Evolutionary conservation across 2,329 filamentous ascomycete genomes (phyloP).

Genomic region (Alternaria sp.): DNA sequence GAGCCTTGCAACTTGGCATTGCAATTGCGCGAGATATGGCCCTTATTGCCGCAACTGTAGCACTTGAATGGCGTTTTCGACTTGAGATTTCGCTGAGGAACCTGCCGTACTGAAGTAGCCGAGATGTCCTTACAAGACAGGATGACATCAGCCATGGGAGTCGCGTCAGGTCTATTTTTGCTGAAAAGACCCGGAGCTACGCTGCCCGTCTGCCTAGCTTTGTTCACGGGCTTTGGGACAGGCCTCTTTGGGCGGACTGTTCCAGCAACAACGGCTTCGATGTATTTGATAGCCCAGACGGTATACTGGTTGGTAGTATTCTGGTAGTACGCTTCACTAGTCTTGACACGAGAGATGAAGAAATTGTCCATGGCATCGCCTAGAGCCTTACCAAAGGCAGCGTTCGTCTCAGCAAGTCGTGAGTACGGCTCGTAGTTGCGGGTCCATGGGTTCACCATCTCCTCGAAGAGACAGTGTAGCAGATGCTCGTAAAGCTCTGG

Average conservation of each 20-base stretch:
- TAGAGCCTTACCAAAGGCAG: constrained; percentile 9
- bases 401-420: constrained; percentile 8
- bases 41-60: background rate
- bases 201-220: background rate
- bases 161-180: background rate
- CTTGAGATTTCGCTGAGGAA: background rate
- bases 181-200: background rate
- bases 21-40: background rate
- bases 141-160: background rate
- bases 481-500: constrained; percentile 16
- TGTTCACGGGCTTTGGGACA: background rate
- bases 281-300: constrained; percentile 12
- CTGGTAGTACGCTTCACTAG: constrained; percentile 17
- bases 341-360: constrained; percentile 13
- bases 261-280: background rate
- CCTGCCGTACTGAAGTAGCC: background rate
- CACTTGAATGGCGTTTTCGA: background rate
- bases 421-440: constrained; percentile 26
- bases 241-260: background rate
- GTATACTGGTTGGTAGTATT: background rate
- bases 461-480: constrained; percentile 8
- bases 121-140: background rate
- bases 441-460: constrained; percentile 20
- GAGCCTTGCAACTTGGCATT: background rate
- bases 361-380: constrained; percentile 10